These are phyloP conservation scores for Hypoxylon rubiginosum DNA, from an alignment of 2,329 filamentous ascomycete genomes.

Conservation along the genomic window DNA sequence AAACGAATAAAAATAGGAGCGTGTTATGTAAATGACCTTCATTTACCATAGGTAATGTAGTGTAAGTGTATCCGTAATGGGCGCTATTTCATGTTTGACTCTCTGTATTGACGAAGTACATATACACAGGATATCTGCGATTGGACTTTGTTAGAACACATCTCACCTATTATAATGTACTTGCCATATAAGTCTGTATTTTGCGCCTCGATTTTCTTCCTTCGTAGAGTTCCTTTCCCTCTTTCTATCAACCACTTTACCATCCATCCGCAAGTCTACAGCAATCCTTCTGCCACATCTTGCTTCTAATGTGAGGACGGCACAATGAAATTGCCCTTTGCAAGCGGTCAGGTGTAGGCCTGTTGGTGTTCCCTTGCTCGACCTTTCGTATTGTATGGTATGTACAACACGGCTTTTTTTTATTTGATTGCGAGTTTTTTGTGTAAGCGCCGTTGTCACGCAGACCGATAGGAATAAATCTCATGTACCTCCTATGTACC, in stretches of 20 bases:
- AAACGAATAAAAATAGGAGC: background rate
- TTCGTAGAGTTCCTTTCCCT: too few species aligned
- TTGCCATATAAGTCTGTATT: background rate
- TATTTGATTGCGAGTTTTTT: background rate
- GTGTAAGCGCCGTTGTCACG: conserved; percentile 2
- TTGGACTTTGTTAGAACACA: background rate
- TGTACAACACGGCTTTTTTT: background rate
- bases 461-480: background rate
- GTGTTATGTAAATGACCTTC: background rate
- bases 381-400: background rate
- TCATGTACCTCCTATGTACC: conserved; percentile 18
- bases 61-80: background rate
- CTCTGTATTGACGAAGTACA: background rate
- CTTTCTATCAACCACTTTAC: background rate
- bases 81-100: background rate
- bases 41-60: background rate
- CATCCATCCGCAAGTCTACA: background rate
- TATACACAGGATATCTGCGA: background rate
- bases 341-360: background rate
- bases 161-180: background rate
- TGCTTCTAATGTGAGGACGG: background rate
- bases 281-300: background rate
- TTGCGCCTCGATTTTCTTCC: background rate
- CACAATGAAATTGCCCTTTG: background rate
- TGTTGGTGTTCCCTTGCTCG: background rate